phyloP scores from a whole-genome alignment of 108 stramenopile species.

The Fistulifera pelliculosa region DNA sequence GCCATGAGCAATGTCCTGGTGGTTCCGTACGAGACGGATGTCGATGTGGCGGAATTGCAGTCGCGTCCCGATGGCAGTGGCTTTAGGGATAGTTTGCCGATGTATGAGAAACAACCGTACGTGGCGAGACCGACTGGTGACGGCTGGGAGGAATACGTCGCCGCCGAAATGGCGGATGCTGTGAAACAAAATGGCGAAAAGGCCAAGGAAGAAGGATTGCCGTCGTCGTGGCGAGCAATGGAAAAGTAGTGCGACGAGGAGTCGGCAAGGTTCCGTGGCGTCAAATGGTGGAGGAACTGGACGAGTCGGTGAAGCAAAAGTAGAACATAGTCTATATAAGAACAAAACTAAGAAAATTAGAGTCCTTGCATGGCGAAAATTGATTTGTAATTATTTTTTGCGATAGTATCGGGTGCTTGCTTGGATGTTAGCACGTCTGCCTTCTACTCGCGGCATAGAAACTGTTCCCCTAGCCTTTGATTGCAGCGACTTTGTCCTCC shows the following conservation, averaged over 20 bases:
- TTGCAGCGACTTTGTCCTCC: too few relatives aligned
- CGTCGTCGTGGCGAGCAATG: slow-evolving; percentile 64
- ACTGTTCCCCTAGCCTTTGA: too few relatives aligned
- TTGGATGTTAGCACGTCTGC: too few relatives aligned
- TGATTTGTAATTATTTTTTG: too few relatives aligned
- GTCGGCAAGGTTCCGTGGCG: slow-evolving; percentile 78
- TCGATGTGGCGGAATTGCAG: slow-evolving; percentile 19
- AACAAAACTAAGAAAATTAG: too few relatives aligned
- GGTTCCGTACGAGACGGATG: slow-evolving; percentile 67
- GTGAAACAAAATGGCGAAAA: slow-evolving; percentile 59
- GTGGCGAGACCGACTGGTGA: slow-evolving; percentile 57
- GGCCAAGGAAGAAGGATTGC: slow-evolving; percentile 65
- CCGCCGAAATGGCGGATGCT: slow-evolving; percentile 57
- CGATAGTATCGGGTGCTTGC: too few relatives aligned
- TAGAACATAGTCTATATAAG: too few relatives aligned
- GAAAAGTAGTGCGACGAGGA: slow-evolving; percentile 64
- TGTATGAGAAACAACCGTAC: slow-evolving; percentile 74
- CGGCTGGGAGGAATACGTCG: slow-evolving; percentile 65
- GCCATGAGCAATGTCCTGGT: slow-evolving; percentile 70
- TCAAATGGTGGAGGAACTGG: slow-evolving; percentile 71
- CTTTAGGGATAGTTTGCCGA: slow-evolving; percentile 47
- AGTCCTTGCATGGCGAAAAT: too few relatives aligned
- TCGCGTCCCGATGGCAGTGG: slow-evolving; percentile 41
- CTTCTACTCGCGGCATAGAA: too few relatives aligned
- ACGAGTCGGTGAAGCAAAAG: slow-evolving; percentile 43